phyloP scores from a whole-genome alignment of 2,329 filamentous ascomycete genomes.

The Claviceps paspali region DNA sequence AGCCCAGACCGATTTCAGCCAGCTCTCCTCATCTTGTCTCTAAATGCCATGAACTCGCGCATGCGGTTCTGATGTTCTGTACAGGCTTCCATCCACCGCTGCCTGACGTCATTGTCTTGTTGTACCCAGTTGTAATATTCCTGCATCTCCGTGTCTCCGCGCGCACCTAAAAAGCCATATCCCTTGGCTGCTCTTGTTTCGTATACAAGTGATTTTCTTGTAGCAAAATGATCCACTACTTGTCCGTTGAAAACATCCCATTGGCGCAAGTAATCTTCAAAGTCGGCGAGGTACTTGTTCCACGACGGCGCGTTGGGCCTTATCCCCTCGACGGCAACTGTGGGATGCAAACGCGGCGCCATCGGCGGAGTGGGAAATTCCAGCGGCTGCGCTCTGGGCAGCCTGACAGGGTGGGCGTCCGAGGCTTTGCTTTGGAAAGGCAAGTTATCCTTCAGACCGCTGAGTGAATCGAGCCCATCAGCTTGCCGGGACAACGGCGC shows the following conservation, averaged over 20 bases:
- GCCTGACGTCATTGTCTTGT: conserved; percentile 48
- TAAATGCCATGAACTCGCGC: conserved; percentile 37
- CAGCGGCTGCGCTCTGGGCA: conserved; percentile 20
- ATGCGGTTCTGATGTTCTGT: conserved; percentile 45
- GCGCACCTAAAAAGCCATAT: conserved; percentile 27
- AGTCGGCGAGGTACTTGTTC: conserved; percentile 36
- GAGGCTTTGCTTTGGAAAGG: conserved; percentile 41
- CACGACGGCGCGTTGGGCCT: conserved; percentile 29
- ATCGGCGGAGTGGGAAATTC: conserved; percentile 32
- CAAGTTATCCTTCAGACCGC: conserved; percentile 39
- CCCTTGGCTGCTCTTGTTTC: conserved; percentile 25
- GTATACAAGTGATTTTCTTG: conserved; percentile 30
- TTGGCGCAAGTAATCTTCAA: conserved; percentile 35
- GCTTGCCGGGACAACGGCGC: conserved; percentile 35
- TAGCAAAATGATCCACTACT: conserved; percentile 40
- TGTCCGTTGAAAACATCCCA: conserved; percentile 34
- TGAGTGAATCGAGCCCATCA: conserved; percentile 36
- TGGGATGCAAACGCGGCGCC: conserved; percentile 32
- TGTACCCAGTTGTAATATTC: conserved; percentile 45
- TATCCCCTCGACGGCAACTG: conserved; percentile 26
- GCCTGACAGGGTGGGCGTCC: conserved; percentile 22
- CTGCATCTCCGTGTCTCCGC: conserved; percentile 30
- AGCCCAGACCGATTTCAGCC: too few relatives aligned
- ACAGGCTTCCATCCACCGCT: conserved; percentile 43
- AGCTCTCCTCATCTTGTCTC: conserved; percentile 23